These are phyloP conservation scores for Trichoderma orchidacearum DNA, from an alignment of 495 filamentous ascomycete genomes.

Conservation along the genomic window DNA sequence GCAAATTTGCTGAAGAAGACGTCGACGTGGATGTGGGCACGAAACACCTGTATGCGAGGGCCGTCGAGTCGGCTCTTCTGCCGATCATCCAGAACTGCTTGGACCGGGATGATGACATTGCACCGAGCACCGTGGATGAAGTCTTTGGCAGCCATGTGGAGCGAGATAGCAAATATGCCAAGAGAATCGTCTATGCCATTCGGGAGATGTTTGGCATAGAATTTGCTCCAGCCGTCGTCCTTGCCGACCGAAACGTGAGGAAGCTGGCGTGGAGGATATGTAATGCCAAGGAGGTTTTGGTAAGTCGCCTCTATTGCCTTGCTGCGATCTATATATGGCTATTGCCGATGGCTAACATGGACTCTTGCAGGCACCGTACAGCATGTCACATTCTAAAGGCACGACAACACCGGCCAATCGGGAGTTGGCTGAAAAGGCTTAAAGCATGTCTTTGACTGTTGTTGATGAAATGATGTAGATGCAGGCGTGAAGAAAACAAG, in stretches of 20 bases:
- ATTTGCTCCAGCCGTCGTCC: slow-evolving; percentile 83
- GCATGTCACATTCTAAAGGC: slow-evolving; percentile 46
- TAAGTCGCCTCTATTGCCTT: slow-evolving; percentile 30
- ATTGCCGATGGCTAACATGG: neutral
- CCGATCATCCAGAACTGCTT: slow-evolving; percentile 83
- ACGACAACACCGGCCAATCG: slow-evolving; percentile 29
- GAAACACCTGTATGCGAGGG: slow-evolving; percentile 15
- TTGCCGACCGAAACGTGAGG: slow-evolving; percentile 79
- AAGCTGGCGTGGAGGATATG: slow-evolving; percentile 93
- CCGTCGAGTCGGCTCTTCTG: slow-evolving; percentile 64
- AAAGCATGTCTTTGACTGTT: neutral
- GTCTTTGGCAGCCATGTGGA: slow-evolving; percentile 72
- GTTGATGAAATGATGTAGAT: neutral
- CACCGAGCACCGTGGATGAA: slow-evolving; percentile 68
- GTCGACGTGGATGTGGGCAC: slow-evolving; percentile 34
- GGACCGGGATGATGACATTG: slow-evolving; percentile 83
- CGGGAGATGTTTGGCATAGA: slow-evolving; percentile 97
- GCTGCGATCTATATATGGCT: neutral
- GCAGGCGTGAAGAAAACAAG: neutral
- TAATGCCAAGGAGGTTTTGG: slow-evolving; percentile 87
- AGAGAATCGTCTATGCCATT: slow-evolving; percentile 82
- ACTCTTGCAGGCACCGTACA: slow-evolving; percentile 43
- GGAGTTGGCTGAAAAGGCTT: neutral
- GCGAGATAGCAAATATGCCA: slow-evolving; percentile 76
- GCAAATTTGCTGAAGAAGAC: slow-evolving; percentile 58